A percentile compares a stretch with the other conserved stretches of the same genome.
Conservation (phyloP, 768 basidiomycete species). For the Suillus variegatus region DNA sequence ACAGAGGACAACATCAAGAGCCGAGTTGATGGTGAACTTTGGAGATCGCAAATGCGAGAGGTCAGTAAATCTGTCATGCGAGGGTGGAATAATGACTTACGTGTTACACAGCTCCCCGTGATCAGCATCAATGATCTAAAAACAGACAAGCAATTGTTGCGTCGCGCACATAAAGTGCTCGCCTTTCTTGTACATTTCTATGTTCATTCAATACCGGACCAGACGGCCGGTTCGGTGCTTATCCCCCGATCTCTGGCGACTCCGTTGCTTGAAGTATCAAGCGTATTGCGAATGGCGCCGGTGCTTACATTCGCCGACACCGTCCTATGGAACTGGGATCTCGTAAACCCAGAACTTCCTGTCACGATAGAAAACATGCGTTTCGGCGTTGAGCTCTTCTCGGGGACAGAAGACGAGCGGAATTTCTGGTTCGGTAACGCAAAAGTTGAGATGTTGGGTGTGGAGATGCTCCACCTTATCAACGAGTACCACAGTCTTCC, state of each 20-base stretch:
- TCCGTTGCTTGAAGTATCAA: slow-evolving; percentile 78
- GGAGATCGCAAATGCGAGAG: slow-evolving; percentile 62
- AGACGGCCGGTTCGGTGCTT: slow-evolving; percentile 41
- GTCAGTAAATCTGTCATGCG: slow-evolving; percentile 45
- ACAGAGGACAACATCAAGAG: slow-evolving; percentile 48
- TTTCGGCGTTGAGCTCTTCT: slow-evolving; percentile 68
- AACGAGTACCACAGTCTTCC: slow-evolving; percentile 82
- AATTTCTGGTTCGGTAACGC: slow-evolving; percentile 89
- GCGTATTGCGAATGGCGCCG: slow-evolving; percentile 81
- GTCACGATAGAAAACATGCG: slow-evolving; percentile 74
- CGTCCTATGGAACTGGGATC: slow-evolving; percentile 90
- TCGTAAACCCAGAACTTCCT: slow-evolving; percentile 56
- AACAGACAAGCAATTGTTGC: slow-evolving; percentile 58
- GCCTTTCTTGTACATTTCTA: slow-evolving; percentile 91
- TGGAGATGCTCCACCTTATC: slow-evolving; percentile 84
- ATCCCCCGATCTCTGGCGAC: slow-evolving; percentile 79
- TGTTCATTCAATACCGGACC: slow-evolving; percentile 68
- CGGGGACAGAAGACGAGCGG: slow-evolving; percentile 80
- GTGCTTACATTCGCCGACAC: slow-evolving; percentile 95
- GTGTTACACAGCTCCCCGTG: slow-evolving; percentile 62
- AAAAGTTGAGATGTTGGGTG: slow-evolving; percentile 81
- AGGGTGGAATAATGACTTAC: slow-evolving; percentile 15
- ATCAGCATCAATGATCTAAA: slow-evolving; percentile 57
- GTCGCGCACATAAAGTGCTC: slow-evolving; percentile 87
- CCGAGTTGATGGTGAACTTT: slow-evolving; percentile 58